Evolutionary conservation across 164 flowering plant genomes (phyloP).

Genomic region (Piper longum): DNA sequence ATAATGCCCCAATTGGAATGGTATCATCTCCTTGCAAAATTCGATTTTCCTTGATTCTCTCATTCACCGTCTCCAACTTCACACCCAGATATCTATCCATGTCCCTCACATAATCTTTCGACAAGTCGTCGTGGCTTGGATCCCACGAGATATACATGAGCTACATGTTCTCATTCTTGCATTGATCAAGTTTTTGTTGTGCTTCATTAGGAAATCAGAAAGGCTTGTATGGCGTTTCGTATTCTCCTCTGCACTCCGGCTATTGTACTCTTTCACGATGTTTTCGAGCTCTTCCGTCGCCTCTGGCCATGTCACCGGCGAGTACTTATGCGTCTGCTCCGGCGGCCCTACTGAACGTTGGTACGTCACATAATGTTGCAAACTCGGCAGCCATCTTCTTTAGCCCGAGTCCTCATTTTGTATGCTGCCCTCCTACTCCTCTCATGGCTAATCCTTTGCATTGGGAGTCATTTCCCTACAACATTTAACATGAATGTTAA

Average conservation of each 20-base stretch:
- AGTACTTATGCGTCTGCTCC: background rate
- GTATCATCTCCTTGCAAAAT: background rate
- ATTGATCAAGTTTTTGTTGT: conserved; percentile 7
- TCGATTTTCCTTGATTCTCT: conserved; percentile 2
- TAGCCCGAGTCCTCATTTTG: conserved; percentile 22
- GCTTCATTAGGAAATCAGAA: conserved; percentile 5
- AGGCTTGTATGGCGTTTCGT: conserved; percentile 3
- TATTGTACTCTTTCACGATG: conserved; percentile 13
- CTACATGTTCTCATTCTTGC: conserved; percentile 1
- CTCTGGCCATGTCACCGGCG: conserved; percentile 21
- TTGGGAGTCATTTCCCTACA: too few species aligned
- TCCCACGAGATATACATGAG: conserved; percentile 14
- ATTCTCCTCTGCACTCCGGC: background rate
- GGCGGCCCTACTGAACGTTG: conserved; percentile 22
- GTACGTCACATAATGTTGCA: conserved; percentile 26
- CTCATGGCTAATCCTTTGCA: conserved; percentile 8
- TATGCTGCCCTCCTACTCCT: conserved; percentile 12
- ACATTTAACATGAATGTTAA: too few species aligned
- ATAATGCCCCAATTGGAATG: background rate
- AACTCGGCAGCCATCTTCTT: conserved; percentile 20
- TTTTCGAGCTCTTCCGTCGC: conserved; percentile 2
- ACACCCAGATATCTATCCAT: conserved; percentile 4
- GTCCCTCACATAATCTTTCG: conserved; percentile 3
- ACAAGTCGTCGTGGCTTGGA: conserved; percentile 3
- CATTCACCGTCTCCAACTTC: conserved; percentile 3